Evolutionary conservation across 805 yeast genomes (phyloP), one percentile per base, ranked within the genome.

Genomic region (Ogataea saltuana): DNA sequence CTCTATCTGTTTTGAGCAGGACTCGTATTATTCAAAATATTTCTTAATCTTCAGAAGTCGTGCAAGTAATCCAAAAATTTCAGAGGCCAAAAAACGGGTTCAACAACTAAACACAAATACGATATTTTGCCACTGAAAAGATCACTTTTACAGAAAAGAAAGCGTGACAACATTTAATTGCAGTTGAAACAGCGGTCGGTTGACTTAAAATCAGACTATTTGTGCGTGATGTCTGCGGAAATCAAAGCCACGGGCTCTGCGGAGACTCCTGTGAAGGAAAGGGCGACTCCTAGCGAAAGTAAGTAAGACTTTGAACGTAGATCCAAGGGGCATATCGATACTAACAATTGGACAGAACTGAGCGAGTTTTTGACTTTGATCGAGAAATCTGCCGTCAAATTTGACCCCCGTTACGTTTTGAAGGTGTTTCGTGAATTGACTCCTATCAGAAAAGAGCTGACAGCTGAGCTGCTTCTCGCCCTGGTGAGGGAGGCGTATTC

Each of bases 391-490:
- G 64, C 59, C 42, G 65, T 33, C 34, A 80, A 80, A 42, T 80
- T 81, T 61, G 99, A 93, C 65, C 87, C 95, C 53, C 79, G 97
- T 52, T 87, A 85, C 66, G 80, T 93, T 34, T 76, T 91, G 64
- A 86, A 85, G 59, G 90, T 88, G 17, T 76, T 93, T 51, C 82
- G 96, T 50, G 95, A 88, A 49, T 71, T 90, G 55, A 86, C 90
- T 6, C 71, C 80, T 2, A 70, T 91, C 49, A 80, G 97, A 67
- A 76, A 82, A 44, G 71, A 76, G 29, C 67, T 90, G 49, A 75
- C 74, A 42, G 71, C 72, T 10, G 74, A 70, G 11, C 72, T 78
- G 9, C 70, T 93, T 46, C 65, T 78, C 7, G 60, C 69, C n/a
- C 67, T 85, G 27, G 70, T 89, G 35, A 69, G 69, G 39, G 61